Evolutionary conservation across 23 red algal species (phyloP), one percentile per base, ranked within the genome.

Genomic region (Gracilaria vermiculophylla): DNA sequence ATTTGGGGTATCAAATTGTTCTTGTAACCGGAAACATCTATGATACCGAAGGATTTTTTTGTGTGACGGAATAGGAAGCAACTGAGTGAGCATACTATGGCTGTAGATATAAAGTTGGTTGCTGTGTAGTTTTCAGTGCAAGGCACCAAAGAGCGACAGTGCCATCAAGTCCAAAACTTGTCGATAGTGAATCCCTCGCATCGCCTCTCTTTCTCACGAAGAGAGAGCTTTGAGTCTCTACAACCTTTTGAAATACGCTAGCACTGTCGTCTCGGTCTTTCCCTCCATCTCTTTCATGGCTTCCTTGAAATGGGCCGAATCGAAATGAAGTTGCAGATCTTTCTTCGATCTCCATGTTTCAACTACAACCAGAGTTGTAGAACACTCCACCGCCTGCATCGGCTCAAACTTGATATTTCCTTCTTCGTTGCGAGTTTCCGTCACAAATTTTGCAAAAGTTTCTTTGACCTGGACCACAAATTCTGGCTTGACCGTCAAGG

Each of bases 321-420:
- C 37, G 64, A 42, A 42, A 23, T 70, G 64, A 42, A 43, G 33
- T 43, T 70, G n/a, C 64, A 70, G 24, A 35, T 70, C 35, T 41
- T 70, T 23, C 64, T 39, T 39, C 37, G 64, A 70, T 70, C n/a
- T 43, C 64, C 64, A 70, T 11, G 33, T 70, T 35, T 70, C 64
- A 3, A 70, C 37, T 32, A 70, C 37, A 23, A 70, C 64, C 16
- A 70, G 3, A 14, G 33, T 41, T 1, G 11, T 70, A 6, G 7
- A 23, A 10, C 20, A 21, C 14, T 70, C 64, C 15, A 42, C 37
- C 20, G 13, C 64, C 16, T 43, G 33, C 33, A 42, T 42, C 33
- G 64, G 34, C 15, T 70, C 37, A 23, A n/a, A 70, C 15, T 5
- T 70, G 64, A 70, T 39, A n/a, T 43, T 42, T n/a, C 64, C 64